Conservation (phyloP, 1,284 basidiomycete genomes). For the Abortiporus biennis region DNA sequence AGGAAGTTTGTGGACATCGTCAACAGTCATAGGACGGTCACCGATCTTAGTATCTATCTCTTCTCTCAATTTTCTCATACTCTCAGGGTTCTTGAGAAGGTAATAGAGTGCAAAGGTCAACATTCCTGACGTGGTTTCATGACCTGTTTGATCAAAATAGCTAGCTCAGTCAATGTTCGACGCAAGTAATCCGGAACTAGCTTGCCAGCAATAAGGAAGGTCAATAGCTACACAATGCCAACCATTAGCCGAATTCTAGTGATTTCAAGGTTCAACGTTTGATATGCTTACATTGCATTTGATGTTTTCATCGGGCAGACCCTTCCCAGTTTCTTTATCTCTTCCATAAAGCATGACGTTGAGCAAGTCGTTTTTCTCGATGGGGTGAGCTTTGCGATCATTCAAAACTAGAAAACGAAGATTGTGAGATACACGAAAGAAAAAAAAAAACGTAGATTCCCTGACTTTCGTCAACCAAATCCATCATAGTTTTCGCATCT, state of each 20-base stretch:
- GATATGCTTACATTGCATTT: constrained; percentile 32
- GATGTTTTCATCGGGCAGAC: constrained; percentile 38
- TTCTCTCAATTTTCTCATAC: constrained; percentile 35
- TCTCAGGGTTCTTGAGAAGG: constrained; percentile 38
- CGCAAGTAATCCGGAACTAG: neutral
- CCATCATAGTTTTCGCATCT: constrained; percentile 34
- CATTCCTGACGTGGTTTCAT: constrained; percentile 44
- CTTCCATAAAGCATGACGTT: constrained; percentile 41
- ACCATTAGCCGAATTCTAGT: neutral
- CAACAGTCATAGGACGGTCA: constrained; percentile 28
- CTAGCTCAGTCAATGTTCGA: neutral
- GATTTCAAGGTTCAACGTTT: neutral
- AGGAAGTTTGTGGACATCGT: constrained; percentile 35
- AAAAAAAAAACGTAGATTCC: neutral
- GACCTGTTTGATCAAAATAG: constrained; percentile 22
- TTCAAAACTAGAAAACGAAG: constrained; percentile 26
- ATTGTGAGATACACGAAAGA: constrained; percentile 1
- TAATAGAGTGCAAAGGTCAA: constrained; percentile 36
- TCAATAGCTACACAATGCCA: constrained; percentile 30
- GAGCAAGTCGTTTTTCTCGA: constrained; percentile 38
- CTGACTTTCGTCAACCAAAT: constrained; percentile 33
- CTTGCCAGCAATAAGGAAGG: constrained; percentile 49
- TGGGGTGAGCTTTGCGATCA: constrained; percentile 31
- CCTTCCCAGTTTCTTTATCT: constrained; percentile 41
- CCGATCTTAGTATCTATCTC: constrained; percentile 41